Base-by-base conservation (phyloP, 352 stramenopile genomes). In the Aphanomyces cochlioides region DNA sequence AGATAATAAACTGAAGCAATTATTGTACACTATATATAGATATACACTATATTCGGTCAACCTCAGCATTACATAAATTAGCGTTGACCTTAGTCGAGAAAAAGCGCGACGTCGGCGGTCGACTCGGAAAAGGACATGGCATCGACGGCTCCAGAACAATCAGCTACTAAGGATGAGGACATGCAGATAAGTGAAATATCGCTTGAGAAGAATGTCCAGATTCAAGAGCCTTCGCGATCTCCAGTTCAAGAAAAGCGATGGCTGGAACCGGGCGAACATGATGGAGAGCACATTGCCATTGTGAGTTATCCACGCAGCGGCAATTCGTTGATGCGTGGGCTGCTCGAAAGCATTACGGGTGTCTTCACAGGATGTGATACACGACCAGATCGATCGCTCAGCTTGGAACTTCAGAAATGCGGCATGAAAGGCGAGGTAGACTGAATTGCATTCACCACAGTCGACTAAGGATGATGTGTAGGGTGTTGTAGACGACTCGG, bases 331-430 rank as follows among this genome's bases (percentile, higher is more conserved):
- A 89, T 99, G 76, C 90, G 97, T 59, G 95, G 89, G 3, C 81
- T 99, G 34, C 78, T 99, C 21, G 97, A 99, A 79, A 87, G 90
- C 39, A 85, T 96, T 60, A 98, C 93, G 47, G 92, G 92, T 34
- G 81, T 98, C 60, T 96, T 98, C 66, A 99, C 97, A 6, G 97
- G 97, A 34, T 98, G 91, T 71, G 97, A 99, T 76, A 99, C 96
- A 5, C 84, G 93, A 10, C 96, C 96, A 6, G 94, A 98, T 79
- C 90, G 96, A 7, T 90, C 90, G 34, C 79, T 98, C 4, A 98
- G 90, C 41, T 80, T 90, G 66, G 90, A 94, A 71, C 75, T 97
- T 60, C 80, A 93, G 63, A 76, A 90, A 43, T 96, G 89, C 75
- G 91, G 91, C 64, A 94, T 97, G 83, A 91, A 96, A 75, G 90